Percentiles rank a stretch among this genome's conserved stretches.
phyloP scores from a whole-genome alignment of 768 basidiomycete species.

The Hebeloma cylindrosporum region DNA sequence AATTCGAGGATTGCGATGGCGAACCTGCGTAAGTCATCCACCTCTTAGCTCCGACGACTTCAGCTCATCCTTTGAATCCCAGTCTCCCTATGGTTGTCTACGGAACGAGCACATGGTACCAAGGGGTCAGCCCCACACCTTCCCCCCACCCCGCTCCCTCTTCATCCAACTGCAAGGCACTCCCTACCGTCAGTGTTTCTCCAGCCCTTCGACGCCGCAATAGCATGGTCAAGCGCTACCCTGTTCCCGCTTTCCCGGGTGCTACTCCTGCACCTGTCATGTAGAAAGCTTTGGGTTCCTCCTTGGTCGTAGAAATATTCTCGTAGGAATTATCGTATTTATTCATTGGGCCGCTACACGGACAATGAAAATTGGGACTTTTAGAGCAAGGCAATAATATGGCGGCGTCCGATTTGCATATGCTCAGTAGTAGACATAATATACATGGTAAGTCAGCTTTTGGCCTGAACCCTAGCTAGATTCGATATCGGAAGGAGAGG shows the following conservation, averaged over 20 bases:
- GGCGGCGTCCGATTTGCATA: too few relatives aligned
- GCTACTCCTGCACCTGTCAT: slow-evolving; percentile 13
- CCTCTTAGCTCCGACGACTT: neutral
- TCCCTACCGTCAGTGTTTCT: slow-evolving; percentile 34
- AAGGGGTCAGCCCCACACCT: slow-evolving; percentile 62
- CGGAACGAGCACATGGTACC: slow-evolving; percentile 68
- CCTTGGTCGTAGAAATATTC: too few relatives aligned
- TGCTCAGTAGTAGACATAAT: too few relatives aligned
- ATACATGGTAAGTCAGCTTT: too few relatives aligned
- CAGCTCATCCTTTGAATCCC: neutral
- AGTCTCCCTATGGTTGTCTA: slow-evolving; percentile 72
- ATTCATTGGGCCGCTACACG: too few relatives aligned
- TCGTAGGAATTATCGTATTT: too few relatives aligned
- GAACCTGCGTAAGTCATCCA: slow-evolving; percentile 44
- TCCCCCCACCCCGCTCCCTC: slow-evolving; percentile 55
- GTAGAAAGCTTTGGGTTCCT: too few relatives aligned
- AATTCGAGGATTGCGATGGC: slow-evolving; percentile 67
- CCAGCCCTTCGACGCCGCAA: slow-evolving; percentile 15
- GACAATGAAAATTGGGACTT: too few relatives aligned
- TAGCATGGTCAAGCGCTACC: slow-evolving; percentile 5
- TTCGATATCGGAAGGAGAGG: too few relatives aligned
- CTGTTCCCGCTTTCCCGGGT: slow-evolving; percentile 11
- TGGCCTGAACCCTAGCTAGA: too few relatives aligned
- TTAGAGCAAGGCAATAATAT: too few relatives aligned
- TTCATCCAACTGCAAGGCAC: slow-evolving; percentile 61